Base-by-base conservation (phyloP, 352 stramenopile genomes). In the Pythium chondricola region DNA sequence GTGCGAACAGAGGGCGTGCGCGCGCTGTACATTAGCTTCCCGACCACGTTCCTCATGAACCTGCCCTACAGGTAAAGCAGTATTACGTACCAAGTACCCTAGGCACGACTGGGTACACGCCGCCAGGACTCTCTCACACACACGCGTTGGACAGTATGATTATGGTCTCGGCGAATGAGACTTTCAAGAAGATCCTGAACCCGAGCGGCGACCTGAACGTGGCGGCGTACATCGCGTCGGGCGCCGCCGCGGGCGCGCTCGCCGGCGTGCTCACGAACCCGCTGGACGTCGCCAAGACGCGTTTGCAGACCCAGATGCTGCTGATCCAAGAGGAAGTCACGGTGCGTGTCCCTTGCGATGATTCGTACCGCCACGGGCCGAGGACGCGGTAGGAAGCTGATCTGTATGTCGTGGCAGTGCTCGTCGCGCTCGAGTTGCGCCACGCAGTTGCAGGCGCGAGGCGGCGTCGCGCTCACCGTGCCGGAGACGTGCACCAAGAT, bases 201-300 rank as follows among this genome's bases (percentile, higher is more conserved):
- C 90, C 90, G 47, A 77, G 69, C 29, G 75, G 72, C 51, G 77
- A 88, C 46, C 85, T 90, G 67, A 91, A 95, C 77, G 84, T 93
- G 35, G 63, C 64, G 35, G 94, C 90, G 27, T 98, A 96, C 50
- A 71, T 99, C 22, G 56, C 95, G 2, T 95, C 93, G 20, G 96
- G 95, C 21, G 87, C 85, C 10, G 71, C 95, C n/a, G 95, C 96
- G 14, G 96, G 97, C 32, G 88, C 87, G 17, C 44, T 98, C 38
- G 81, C 81, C 64, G 81, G 81, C 22, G 88, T 83, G 21, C 36
- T 96, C 16, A 99, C 97, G 20, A 98, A 96, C 44, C 97, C 97
- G 18, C 72, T 99, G 51, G 97, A 99, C 80, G 92, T 98, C 26
- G 88, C 98, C 43, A 99, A 99, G 74, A 99, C 97, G 16, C 72